phyloP scores from a whole-genome alignment of 192 early-diverging fungal species.

The Podochytrium sp. region DNA sequence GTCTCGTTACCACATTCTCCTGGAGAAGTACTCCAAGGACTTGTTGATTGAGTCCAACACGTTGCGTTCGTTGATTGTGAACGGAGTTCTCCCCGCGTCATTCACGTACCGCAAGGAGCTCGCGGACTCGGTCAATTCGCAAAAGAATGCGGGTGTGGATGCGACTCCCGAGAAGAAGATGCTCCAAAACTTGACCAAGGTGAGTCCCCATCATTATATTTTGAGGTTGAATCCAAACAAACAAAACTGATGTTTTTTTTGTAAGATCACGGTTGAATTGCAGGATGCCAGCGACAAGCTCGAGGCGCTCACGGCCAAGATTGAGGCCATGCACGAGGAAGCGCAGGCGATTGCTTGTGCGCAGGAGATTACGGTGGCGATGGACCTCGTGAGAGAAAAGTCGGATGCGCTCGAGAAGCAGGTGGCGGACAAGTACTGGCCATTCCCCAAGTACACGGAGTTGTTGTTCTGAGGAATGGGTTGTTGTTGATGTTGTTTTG shows the following conservation, averaged over 20 bases:
- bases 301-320: constrained; percentile 56
- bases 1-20: constrained; percentile 94
- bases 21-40: constrained; percentile 98
- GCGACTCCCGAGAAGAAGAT: constrained; percentile 70
- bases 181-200: constrained; percentile 69
- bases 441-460: constrained; percentile 96
- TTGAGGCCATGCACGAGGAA: constrained; percentile 61
- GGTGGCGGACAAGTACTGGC: constrained; percentile 94
- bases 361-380: constrained; percentile 65
- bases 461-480: constrained; percentile 42
- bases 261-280: constrained; percentile 54
- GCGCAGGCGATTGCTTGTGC: constrained; percentile 69
- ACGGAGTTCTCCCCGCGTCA: constrained; percentile 86
- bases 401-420: constrained; percentile 80
- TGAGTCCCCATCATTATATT: too few relatives aligned
- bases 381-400: constrained; percentile 71
- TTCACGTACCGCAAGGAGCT: constrained; percentile 88
- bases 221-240: too few relatives aligned
- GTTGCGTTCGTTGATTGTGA: constrained; percentile 76
- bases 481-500: background rate
- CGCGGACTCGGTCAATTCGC: constrained; percentile 77
- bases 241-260: too few relatives aligned
- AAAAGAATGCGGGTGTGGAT: constrained; percentile 62
- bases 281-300: constrained; percentile 62
- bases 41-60: constrained; percentile 91